Percentiles rank a stretch among this genome's conserved stretches.
phyloP scores from a whole-genome alignment of 73 alveolate genomes.

The Paramecium caudatum region DNA sequence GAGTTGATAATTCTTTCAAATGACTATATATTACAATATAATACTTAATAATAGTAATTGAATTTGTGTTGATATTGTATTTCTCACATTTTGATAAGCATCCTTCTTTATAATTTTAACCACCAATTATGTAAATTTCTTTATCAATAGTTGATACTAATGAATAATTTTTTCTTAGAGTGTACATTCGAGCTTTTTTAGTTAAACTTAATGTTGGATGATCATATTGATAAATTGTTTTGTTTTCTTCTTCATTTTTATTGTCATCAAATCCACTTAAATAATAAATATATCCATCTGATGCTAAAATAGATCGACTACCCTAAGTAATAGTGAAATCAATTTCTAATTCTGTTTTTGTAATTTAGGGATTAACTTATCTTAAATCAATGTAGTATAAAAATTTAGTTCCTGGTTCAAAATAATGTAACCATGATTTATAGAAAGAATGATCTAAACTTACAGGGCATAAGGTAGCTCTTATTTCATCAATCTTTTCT shows the following conservation, averaged over 20 bases:
- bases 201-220: not conserved
- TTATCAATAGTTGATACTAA: not conserved
- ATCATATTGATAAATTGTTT: constrained; percentile 23
- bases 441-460: not conserved
- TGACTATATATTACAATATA: not conserved
- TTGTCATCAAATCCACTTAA: constrained; percentile 50
- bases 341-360: not conserved
- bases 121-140: constrained; percentile 59
- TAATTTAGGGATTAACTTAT: not conserved
- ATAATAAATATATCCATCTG: constrained; percentile 28
- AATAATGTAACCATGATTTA: constrained; percentile 46
- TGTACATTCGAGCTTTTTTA: constrained; percentile 18
- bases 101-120: constrained; percentile 63
- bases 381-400: not conserved
- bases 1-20: constrained; percentile 20
- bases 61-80: constrained; percentile 4
- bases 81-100: constrained; percentile 65
- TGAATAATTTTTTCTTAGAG: constrained; percentile 31
- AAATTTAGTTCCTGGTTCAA: constrained; percentile 60
- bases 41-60: constrained; percentile 29
- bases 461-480: not conserved
- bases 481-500: not conserved
- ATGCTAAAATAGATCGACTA: constrained; percentile 30
- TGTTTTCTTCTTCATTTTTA: not conserved
- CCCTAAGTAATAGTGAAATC: constrained; percentile 26